A percentile compares a stretch with the other conserved stretches of the same genome.
These are phyloP conservation scores for Hypomyces perniciosus DNA, from an alignment of 2,329 filamentous ascomycete genomes.

Conservation along the genomic window DNA sequence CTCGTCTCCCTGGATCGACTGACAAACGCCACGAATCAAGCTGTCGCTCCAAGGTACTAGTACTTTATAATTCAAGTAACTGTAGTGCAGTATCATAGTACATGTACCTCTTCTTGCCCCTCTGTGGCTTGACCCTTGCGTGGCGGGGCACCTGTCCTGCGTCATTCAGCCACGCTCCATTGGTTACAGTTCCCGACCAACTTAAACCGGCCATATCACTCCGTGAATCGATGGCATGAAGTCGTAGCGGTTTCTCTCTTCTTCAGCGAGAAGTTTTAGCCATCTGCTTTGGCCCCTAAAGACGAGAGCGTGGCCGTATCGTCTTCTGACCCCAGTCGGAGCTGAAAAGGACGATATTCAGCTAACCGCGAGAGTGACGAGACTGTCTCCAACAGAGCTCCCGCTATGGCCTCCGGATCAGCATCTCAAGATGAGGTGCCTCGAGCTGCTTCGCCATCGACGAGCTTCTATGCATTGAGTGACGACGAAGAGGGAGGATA, in stretches of 20 bases:
- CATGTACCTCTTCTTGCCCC: background rate
- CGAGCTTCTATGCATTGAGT: conserved; percentile 90
- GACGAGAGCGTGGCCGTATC: background rate
- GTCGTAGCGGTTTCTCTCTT: background rate
- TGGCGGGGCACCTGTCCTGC: conserved; percentile 14
- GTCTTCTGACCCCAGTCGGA: background rate
- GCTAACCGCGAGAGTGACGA: background rate
- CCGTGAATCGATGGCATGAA: background rate
- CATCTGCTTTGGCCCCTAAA: background rate
- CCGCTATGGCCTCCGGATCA: conserved; percentile 9
- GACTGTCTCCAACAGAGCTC: background rate
- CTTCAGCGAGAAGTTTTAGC: too few relatives aligned
- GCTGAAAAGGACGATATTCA: background rate
- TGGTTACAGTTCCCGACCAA: conserved; percentile 10
- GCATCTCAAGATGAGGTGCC: conserved; percentile 1
- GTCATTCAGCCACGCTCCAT: conserved; percentile 10
- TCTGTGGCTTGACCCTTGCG: background rate
- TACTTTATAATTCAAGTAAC: too few relatives aligned
- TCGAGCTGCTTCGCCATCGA: conserved; percentile 61
- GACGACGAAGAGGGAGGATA: conserved; percentile 96
- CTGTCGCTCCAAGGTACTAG: background rate
- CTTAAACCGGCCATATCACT: conserved; percentile 2
- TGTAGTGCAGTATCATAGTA: too few relatives aligned
- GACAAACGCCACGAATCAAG: background rate
- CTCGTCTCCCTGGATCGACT: background rate